Base-by-base conservation (phyloP, 2,329 filamentous ascomycete genomes). In the Plectosphaerella cucumerina region DNA sequence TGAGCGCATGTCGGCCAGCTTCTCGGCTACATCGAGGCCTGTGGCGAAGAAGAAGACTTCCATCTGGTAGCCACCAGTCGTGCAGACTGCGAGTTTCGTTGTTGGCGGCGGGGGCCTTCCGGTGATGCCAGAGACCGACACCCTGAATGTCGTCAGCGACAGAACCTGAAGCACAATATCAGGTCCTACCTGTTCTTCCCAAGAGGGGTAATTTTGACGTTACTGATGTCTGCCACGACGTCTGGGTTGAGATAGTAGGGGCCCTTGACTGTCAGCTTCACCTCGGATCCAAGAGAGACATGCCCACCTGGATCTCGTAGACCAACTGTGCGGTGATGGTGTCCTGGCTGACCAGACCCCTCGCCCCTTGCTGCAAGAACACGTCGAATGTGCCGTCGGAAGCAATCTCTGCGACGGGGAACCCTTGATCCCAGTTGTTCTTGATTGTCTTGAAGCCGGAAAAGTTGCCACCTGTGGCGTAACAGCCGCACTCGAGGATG, bases 391-490 rank as follows among this genome's bases (percentile, higher is more conserved):
- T 57, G 15, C 71, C 71, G 23, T 60, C 58, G 2, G 48, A 48
- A 5, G 62, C 62, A 3, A 73, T 62, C 56, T 71, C 69, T 5
- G 68, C 68, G n/a, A 73, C 67, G 0, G 68, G 69, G 31, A 65
- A 70, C 0, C 62, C 66, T 10, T 67, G 55, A n/a, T 66, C 60
- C 10, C 68, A 59, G 1, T 66, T 60, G 12, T 61, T 61, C 50
- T 51, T 57, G 46, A 60, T 53, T 20, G 75, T 69, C 1, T 74
- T 51, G 53, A 76, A 80, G 1, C 77, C 80, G 0, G 77, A 69
- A 53, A 80, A 83, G 54, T 83, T 82, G 0, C 66, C 74, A 0
- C 79, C 80, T 0, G 76, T 77, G 3, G 76, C 76, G 49, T 83
- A 83, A 1, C 73, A 68, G 0, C 70, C 72, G 56, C 78, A 81